Base-by-base conservation (phyloP, 768 basidiomycete genomes). In the Russula virescens region DNA sequence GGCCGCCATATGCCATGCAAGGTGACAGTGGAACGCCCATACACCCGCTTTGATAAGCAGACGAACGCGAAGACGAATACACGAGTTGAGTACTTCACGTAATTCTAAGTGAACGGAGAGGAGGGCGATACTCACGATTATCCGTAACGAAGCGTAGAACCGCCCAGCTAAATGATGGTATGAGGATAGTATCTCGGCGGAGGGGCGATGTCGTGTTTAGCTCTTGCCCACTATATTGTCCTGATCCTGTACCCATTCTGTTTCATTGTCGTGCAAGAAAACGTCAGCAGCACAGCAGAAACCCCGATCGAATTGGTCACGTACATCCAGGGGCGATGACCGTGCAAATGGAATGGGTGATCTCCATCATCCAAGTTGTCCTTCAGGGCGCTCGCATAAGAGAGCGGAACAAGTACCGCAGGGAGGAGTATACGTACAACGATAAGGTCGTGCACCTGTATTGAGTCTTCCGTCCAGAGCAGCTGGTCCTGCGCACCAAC, bases 11-110 rank as follows among this genome's bases (percentile, higher is more conserved):
- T 66, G 63, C 63, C 59, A 65, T 43, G 50, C 46, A 7, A 66
- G 19, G 25, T 66, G 66, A 23, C 63, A 64, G 46, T 67, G 66
- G 53, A 63, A 67, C 25, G 66, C 63, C 63, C 60, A 67, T 23
- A 61, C 7, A 23, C 66, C 63, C 31, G 63, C 60, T 63, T 45
- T 18, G 42, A 26, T 19, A 1, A 26, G 6, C 38, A 14, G 10
- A 6, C 10, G 13, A 14, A 2, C 38, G 38, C 10, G 10, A 11
- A 14, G 25, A 34, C n/a, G 25, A 45, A 53, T 28, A 19, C 21
- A 46, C 23, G 13, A n/a, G 28, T 19, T 18, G 40, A 40, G 45
- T 8, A 48, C 23, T n/a, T n/a, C 19, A 10, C 35, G 18, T 40
- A 38, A 58, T 26, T 42, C 38, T 25, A 10, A 16, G 26, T 42